phyloP scores from a whole-genome alignment of 176 grass and related monocot species.

The Secale cereale region DNA sequence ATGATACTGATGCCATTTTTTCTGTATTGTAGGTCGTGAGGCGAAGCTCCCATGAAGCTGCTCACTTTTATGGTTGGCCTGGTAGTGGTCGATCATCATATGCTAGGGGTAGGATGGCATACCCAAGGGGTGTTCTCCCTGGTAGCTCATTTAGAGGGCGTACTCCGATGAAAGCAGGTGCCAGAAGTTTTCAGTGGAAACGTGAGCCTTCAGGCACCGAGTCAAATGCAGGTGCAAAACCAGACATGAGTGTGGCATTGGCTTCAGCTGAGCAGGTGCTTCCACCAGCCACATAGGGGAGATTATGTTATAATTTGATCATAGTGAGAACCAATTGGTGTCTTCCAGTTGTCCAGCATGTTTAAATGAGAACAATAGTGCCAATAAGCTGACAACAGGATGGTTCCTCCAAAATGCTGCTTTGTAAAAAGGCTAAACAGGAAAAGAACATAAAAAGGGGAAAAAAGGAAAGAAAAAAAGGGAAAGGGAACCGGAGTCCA shows the following conservation, averaged over 20 bases:
- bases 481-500: background rate
- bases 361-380: background rate
- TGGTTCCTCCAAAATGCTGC: constrained; percentile 24
- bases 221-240: constrained; percentile 32
- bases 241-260: constrained; percentile 41
- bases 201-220: constrained; percentile 50
- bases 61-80: constrained; percentile 72
- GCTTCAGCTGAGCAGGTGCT: constrained; percentile 42
- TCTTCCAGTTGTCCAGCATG: background rate
- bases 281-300: constrained; percentile 38
- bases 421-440: constrained; percentile 25
- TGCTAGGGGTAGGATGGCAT: constrained; percentile 60
- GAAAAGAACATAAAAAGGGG: constrained; percentile 9
- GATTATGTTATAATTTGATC: constrained; percentile 24
- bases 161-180: constrained; percentile 61
- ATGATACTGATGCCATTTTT: background rate
- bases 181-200: constrained; percentile 96
- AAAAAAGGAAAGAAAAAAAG: constrained; percentile 13
- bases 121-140: constrained; percentile 51
- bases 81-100: constrained; percentile 47
- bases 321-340: constrained; percentile 25
- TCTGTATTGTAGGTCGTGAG: constrained; percentile 57
- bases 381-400: constrained; percentile 15
- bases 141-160: constrained; percentile 53
- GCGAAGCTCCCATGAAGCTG: constrained; percentile 82